Percentiles rank a stretch among this genome's conserved stretches.
Conservation (phyloP, 768 basidiomycete genomes). For the Suillus subaureus region DNA sequence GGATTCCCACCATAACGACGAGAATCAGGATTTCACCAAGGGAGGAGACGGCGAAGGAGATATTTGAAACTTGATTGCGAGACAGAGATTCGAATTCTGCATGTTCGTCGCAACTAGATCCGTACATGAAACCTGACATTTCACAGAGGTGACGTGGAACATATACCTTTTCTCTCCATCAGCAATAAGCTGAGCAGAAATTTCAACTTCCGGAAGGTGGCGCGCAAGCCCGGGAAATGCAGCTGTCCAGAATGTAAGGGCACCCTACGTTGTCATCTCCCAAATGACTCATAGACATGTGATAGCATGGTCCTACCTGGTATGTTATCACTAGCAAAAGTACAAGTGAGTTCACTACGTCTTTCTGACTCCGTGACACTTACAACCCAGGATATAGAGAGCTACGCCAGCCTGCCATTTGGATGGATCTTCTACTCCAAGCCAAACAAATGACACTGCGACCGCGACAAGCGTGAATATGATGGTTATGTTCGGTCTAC, state of each 20-base stretch:
- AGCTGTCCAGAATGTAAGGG: slow-evolving; percentile 53
- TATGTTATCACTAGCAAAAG: too few relatives aligned
- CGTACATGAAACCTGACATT: not conserved
- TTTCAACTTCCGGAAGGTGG: slow-evolving; percentile 68
- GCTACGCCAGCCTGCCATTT: too few relatives aligned
- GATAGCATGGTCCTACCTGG: too few relatives aligned
- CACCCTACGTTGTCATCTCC: slow-evolving; percentile 42
- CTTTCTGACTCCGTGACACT: too few relatives aligned
- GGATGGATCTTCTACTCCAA: slow-evolving; percentile 38
- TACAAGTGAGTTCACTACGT: too few relatives aligned
- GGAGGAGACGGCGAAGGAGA: slow-evolving; percentile 72
- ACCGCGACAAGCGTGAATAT: slow-evolving; percentile 69
- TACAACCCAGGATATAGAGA: too few relatives aligned
- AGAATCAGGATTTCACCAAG: slow-evolving; percentile 50
- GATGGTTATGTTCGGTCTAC: slow-evolving; percentile 75
- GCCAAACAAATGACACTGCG: slow-evolving; percentile 71
- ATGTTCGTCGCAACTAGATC: slow-evolving; percentile 50
- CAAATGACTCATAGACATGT: too few relatives aligned
- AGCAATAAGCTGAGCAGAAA: slow-evolving; percentile 45
- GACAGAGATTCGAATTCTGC: slow-evolving; percentile 59
- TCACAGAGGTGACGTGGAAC: not conserved
- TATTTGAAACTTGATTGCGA: slow-evolving; percentile 74
- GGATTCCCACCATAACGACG: slow-evolving; percentile 26
- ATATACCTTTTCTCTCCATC: slow-evolving; percentile 50
- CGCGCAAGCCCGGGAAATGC: slow-evolving; percentile 78